phyloP scores from a whole-genome alignment of 805 yeast genomes.

The Kazachstania taianensis region DNA sequence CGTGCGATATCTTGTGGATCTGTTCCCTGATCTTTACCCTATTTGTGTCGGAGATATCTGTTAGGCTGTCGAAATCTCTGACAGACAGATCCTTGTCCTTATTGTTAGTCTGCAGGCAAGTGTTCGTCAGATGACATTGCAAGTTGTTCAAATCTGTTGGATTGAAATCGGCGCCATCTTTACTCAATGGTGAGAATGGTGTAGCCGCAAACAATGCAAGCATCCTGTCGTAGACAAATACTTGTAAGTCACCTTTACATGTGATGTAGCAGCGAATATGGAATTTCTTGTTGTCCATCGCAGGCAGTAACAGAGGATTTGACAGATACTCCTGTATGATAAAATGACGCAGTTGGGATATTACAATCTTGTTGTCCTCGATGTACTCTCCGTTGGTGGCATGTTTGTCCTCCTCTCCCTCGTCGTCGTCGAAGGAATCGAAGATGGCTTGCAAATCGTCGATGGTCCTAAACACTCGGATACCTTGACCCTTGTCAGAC shows the following conservation, averaged over 20 bases:
- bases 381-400: slow-evolving; percentile 35
- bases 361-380: slow-evolving; percentile 55
- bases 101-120: slow-evolving; percentile 82
- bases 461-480: slow-evolving; percentile 65
- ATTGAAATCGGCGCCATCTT: slow-evolving; percentile 23
- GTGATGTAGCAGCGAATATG: slow-evolving; percentile 82
- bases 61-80: slow-evolving; percentile 50
- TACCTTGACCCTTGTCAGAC: slow-evolving; percentile 97
- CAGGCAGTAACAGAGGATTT: slow-evolving; percentile 55
- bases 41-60: slow-evolving; percentile 31
- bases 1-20: slow-evolving; percentile 53
- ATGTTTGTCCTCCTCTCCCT: slow-evolving; percentile 49
- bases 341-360: slow-evolving; percentile 84
- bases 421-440: slow-evolving; percentile 75
- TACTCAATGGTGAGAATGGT: slow-evolving; percentile 30
- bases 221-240: slow-evolving; percentile 71
- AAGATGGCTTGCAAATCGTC: slow-evolving; percentile 76
- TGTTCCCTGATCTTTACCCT: slow-evolving; percentile 39
- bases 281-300: slow-evolving; percentile 63
- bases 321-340: slow-evolving; percentile 74
- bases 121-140: slow-evolving; percentile 82
- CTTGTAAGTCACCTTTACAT: slow-evolving; percentile 62
- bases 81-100: slow-evolving; percentile 38
- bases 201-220: slow-evolving; percentile 69
- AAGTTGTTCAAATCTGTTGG: slow-evolving; percentile 34